These are phyloP conservation scores for Priceomyces haplophilus DNA, from an alignment of 805 yeast species.

Conservation along the genomic window DNA sequence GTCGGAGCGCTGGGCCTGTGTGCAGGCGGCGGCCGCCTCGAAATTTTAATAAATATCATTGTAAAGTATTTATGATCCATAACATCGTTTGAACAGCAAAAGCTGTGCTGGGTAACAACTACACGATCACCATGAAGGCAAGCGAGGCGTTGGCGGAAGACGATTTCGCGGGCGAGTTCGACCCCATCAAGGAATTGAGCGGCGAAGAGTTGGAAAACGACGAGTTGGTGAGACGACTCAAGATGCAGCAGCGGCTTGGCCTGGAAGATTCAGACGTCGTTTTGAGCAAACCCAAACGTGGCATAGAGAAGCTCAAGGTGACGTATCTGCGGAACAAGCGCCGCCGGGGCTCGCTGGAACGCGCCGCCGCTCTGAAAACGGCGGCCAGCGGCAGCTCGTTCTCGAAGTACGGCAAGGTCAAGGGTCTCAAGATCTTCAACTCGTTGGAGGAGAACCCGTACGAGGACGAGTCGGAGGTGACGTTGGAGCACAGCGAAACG, in stretches of 20 bases:
- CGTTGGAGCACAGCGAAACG: too few relatives aligned
- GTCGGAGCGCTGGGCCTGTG: neutral
- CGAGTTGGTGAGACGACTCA: slow-evolving; percentile 17
- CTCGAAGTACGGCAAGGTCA: neutral
- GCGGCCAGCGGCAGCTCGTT: slow-evolving; percentile 3
- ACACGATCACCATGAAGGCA: neutral
- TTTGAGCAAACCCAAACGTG: neutral
- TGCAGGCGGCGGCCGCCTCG: too few relatives aligned
- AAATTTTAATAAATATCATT: too few relatives aligned
- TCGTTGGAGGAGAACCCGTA: slow-evolving; percentile 7
- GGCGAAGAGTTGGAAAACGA: slow-evolving; percentile 17
- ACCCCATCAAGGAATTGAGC: slow-evolving; percentile 23
- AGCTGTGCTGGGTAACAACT: too few relatives aligned
- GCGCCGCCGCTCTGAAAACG: neutral
- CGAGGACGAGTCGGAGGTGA: neutral
- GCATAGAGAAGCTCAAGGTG: slow-evolving; percentile 8
- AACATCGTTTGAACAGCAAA: too few relatives aligned
- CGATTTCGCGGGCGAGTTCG: slow-evolving; percentile 32
- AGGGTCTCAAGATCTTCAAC: slow-evolving; percentile 3
- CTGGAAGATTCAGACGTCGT: slow-evolving; percentile 5
- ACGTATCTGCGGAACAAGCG: neutral
- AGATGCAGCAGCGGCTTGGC: slow-evolving; percentile 8
- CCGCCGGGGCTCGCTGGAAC: neutral
- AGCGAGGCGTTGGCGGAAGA: slow-evolving; percentile 7
- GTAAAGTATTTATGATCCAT: too few relatives aligned